Evolutionary conservation across 495 filamentous ascomycete species (phyloP).

Genomic region (Pyronema omphalodes): DNA sequence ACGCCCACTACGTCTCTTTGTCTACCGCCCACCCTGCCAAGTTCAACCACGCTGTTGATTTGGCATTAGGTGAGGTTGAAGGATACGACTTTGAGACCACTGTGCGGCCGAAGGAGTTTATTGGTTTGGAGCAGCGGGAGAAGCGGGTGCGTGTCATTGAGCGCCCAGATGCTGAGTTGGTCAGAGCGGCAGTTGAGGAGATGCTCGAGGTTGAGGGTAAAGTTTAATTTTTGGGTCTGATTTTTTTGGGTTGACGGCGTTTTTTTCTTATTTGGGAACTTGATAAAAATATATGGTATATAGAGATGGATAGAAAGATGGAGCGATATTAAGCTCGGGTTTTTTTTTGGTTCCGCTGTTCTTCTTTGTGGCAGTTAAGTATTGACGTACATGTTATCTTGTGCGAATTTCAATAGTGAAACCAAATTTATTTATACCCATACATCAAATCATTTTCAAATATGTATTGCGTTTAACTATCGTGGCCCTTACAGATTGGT

Average conservation of each 20-base stretch:
- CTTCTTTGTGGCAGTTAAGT: too few species aligned
- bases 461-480: too few species aligned
- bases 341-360: too few species aligned
- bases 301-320: too few species aligned
- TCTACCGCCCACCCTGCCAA: slow-evolving; percentile 91
- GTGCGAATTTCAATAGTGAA: too few species aligned
- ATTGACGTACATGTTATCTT: too few species aligned
- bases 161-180: slow-evolving; percentile 35
- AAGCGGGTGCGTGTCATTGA: slow-evolving; percentile 38
- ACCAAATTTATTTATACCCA: too few species aligned
- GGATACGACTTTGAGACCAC: slow-evolving; percentile 51
- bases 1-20: slow-evolving; percentile 51
- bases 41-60: slow-evolving; percentile 60
- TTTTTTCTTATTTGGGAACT: too few species aligned
- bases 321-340: too few species aligned
- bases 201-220: slow-evolving; percentile 30
- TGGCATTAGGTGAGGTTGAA: slow-evolving; percentile 46
- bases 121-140: slow-evolving; percentile 48
- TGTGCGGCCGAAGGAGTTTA: slow-evolving; percentile 62
- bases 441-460: too few species aligned
- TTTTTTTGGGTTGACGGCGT: not conserved
- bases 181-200: slow-evolving; percentile 37
- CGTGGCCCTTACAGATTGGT: too few species aligned
- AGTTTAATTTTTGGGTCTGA: slow-evolving; percentile 1
- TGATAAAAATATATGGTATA: too few species aligned